Percentiles rank a stretch among this genome's conserved stretches.
Evolutionary conservation across 371 early-diverging fungal species (phyloP).

Genomic region (Mortierella sp.): DNA sequence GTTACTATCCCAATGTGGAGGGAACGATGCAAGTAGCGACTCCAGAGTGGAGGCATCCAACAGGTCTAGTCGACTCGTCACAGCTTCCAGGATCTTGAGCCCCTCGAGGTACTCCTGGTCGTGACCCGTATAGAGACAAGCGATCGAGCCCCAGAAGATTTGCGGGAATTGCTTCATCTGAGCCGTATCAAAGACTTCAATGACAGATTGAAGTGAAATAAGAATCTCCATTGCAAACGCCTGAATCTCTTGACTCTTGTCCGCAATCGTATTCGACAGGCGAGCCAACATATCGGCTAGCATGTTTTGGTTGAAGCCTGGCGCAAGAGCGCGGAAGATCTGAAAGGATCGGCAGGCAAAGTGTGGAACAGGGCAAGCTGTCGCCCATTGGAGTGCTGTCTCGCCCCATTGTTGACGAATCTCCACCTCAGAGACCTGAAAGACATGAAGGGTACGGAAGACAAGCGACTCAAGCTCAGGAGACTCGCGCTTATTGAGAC

Average conservation of each 20-base stretch:
- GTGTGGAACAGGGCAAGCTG: slow-evolving; percentile 89
- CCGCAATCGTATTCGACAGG: slow-evolving; percentile 86
- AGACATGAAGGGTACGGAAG: slow-evolving; percentile 61
- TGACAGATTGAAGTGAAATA: slow-evolving; percentile 74
- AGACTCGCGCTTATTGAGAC: slow-evolving; percentile 61
- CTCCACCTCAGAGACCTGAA: slow-evolving; percentile 70
- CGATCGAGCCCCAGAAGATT: slow-evolving; percentile 84
- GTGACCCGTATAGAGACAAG: slow-evolving; percentile 79
- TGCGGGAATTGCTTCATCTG: slow-evolving; percentile 78
- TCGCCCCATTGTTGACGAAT: slow-evolving; percentile 89
- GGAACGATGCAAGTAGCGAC: slow-evolving; percentile 65
- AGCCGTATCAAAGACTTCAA: slow-evolving; percentile 65
- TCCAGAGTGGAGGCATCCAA: slow-evolving; percentile 53
- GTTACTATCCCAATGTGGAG: slow-evolving; percentile 79
- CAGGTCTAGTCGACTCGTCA: slow-evolving; percentile 67
- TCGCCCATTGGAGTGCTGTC: slow-evolving; percentile 91
- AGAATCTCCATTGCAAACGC: slow-evolving; percentile 90
- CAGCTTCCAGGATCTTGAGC: slow-evolving; percentile 68
- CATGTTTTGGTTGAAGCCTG: slow-evolving; percentile 82
- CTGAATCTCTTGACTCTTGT: slow-evolving; percentile 83
- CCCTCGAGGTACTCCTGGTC: slow-evolving; percentile 83
- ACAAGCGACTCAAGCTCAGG: slow-evolving; percentile 62
- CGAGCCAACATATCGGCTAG: slow-evolving; percentile 86
- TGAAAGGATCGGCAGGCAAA: slow-evolving; percentile 92
- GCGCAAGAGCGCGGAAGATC: slow-evolving; percentile 83